Percentiles rank a stretch among this genome's conserved stretches.
These are phyloP conservation scores for Rhodotorula glutinis DNA, from an alignment of 1,284 basidiomycete genomes.

Conservation along the genomic window DNA sequence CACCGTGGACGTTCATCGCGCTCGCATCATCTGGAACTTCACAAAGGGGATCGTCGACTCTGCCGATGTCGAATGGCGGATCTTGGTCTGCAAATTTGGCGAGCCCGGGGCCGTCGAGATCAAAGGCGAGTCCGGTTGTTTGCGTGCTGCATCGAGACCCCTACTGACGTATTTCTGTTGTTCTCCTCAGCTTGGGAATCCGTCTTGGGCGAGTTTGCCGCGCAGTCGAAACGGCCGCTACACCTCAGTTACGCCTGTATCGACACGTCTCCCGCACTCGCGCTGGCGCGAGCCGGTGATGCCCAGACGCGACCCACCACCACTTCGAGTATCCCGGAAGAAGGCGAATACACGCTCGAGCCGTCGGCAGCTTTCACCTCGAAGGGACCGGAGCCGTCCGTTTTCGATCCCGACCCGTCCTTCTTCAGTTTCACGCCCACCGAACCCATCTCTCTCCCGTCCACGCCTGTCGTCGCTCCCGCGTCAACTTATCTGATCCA, in stretches of 20 bases:
- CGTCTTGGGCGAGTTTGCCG: conserved; percentile 9
- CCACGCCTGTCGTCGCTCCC: conserved; percentile 24
- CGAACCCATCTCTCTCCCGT: conserved; percentile 28
- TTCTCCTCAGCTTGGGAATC: neutral
- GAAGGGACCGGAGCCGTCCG: conserved; percentile 1
- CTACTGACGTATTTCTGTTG: too few relatives aligned
- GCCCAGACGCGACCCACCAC: neutral
- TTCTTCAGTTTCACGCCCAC: conserved; percentile 29
- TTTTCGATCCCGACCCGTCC: conserved; percentile 23
- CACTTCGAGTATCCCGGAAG: conserved; percentile 11
- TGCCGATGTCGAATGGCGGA: conserved; percentile 71
- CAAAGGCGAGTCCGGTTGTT: conserved; percentile 57
- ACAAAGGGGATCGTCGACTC: conserved; percentile 58
- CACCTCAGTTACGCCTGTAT: conserved; percentile 36
- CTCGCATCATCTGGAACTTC: conserved; percentile 60
- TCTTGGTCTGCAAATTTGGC: conserved; percentile 67
- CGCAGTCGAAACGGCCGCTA: conserved; percentile 17
- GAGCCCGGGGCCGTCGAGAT: conserved; percentile 59
- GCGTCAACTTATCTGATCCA: conserved; percentile 29
- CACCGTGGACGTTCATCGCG: conserved; percentile 52
- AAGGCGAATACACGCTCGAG: conserved; percentile 14
- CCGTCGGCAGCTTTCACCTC: neutral
- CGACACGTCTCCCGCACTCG: conserved; percentile 12
- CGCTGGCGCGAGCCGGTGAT: neutral
- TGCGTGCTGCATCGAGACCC: too few relatives aligned